phyloP scores from a whole-genome alignment of 2,329 filamentous ascomycete species.

The Calonectria naviculata region DNA sequence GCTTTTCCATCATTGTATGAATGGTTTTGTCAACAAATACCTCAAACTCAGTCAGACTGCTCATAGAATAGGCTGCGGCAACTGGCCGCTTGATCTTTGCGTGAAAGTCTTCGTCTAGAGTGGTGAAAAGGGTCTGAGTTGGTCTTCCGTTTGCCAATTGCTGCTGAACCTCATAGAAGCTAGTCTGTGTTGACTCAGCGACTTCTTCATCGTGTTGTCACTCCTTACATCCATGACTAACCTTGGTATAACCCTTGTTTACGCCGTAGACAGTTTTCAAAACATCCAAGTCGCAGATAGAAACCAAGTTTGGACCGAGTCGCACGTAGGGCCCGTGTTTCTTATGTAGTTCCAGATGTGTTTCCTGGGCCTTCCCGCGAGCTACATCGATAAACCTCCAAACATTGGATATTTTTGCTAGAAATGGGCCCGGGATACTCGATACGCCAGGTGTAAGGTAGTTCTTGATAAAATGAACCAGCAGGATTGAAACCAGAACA shows the following conservation, averaged over 20 bases:
- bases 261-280: background rate
- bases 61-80: background rate
- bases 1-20: background rate
- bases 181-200: background rate
- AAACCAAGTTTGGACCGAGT: background rate
- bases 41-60: background rate
- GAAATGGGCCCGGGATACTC: background rate
- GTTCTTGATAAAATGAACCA: background rate
- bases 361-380: background rate
- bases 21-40: slow-evolving; percentile 2
- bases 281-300: background rate
- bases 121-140: slow-evolving; percentile 1
- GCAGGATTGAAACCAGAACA: background rate
- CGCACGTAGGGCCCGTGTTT: background rate
- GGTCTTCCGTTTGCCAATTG: slow-evolving; percentile 8
- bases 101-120: slow-evolving; percentile 1
- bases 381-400: slow-evolving; percentile 4
- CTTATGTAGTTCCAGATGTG: background rate
- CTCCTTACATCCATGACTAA: background rate
- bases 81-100: slow-evolving; percentile 5
- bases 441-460: background rate
- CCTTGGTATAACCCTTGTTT: background rate
- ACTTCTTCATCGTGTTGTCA: background rate
- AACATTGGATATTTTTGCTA: background rate
- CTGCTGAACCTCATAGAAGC: slow-evolving; percentile 7